A percentile compares a stretch with the other conserved stretches of the same genome.
Conservation (phyloP, 257 asterid species). For the Capsicum baccatum region DNA sequence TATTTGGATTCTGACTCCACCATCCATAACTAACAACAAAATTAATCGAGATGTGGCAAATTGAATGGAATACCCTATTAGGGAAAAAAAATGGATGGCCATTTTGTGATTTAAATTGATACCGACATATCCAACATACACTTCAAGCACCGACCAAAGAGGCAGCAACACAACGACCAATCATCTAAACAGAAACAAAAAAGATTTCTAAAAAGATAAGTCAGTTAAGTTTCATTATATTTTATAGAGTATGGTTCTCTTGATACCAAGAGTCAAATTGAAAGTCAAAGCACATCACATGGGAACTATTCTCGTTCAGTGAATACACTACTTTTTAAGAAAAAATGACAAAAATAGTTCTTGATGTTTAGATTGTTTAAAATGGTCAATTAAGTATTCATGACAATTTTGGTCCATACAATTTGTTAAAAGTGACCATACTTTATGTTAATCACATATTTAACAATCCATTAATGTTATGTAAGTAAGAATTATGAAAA, state of each 20-base stretch:
- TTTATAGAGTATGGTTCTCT: not conserved
- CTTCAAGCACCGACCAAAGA: conserved; percentile 26
- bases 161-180: conserved; percentile 18
- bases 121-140: not conserved
- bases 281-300: conserved; percentile 27
- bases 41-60: not conserved
- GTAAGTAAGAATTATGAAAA: too few relatives aligned
- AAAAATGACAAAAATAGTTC: not conserved
- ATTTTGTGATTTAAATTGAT: not conserved
- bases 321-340: not conserved
- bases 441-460: not conserved
- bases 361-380: too few relatives aligned
- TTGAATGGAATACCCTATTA: not conserved
- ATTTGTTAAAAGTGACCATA: too few relatives aligned
- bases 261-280: not conserved
- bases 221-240: not conserved
- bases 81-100: not conserved
- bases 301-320: not conserved
- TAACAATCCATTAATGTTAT: not conserved
- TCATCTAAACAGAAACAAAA: not conserved
- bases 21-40: not conserved
- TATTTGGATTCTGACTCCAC: not conserved
- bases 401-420: too few relatives aligned
- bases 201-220: not conserved
- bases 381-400: too few relatives aligned